phyloP scores from a whole-genome alignment of 164 flowering plant species.

The Paratinospora sagittata region DNA sequence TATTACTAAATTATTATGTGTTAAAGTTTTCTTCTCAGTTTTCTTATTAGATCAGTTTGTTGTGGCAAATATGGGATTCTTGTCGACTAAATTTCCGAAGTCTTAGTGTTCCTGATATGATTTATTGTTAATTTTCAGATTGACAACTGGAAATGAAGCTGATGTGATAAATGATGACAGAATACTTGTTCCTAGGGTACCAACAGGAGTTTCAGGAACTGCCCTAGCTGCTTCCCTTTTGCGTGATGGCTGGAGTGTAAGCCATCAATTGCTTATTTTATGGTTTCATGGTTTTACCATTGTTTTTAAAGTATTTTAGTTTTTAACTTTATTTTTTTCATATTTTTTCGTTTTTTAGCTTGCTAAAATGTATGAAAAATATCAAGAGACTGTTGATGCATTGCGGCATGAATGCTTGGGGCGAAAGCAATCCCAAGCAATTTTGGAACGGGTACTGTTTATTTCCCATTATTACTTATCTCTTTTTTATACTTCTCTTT shows the following conservation, averaged over 20 bases:
- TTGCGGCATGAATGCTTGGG: conserved; percentile 82
- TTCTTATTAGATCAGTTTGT: not conserved
- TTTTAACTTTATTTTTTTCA: not conserved
- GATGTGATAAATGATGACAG: conserved; percentile 28
- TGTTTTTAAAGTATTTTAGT: not conserved
- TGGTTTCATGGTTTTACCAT: not conserved
- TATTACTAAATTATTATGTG: not conserved
- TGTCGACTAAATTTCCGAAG: not conserved
- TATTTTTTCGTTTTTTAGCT: conserved; percentile 32
- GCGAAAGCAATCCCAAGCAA: conserved; percentile 68
- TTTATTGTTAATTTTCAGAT: conserved; percentile 25
- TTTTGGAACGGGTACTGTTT: conserved; percentile 60
- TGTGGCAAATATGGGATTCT: not conserved
- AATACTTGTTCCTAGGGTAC: conserved; percentile 54
- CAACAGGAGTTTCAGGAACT: conserved; percentile 86
- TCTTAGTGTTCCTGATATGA: not conserved
- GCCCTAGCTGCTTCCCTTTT: conserved; percentile 95
- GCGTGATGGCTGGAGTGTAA: conserved; percentile 98
- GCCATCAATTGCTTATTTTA: conserved; percentile 20
- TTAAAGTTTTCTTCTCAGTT: not conserved
- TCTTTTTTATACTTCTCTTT: not conserved
- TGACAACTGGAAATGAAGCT: conserved; percentile 24
- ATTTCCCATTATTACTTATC: not conserved
- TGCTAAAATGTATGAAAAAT: conserved; percentile 87
- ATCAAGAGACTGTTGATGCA: conserved; percentile 97